These are phyloP conservation scores for Salicornia ramosissima DNA, from an alignment of 148 eudicot genomes.

Conservation along the genomic window DNA sequence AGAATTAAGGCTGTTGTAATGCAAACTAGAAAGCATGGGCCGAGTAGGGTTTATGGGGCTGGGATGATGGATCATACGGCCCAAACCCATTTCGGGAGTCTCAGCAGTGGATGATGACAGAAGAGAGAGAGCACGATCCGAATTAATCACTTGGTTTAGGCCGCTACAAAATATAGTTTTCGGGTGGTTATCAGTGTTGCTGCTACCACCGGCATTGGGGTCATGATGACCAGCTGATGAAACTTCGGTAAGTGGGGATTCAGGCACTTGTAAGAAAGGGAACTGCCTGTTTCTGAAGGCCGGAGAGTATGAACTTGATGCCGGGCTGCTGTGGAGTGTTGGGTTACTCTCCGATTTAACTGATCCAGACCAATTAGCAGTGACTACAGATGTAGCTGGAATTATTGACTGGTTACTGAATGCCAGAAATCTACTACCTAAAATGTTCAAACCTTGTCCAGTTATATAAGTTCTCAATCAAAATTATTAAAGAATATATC, in stretches of 20 bases:
- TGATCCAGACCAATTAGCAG: conserved; percentile 43
- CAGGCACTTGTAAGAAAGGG: conserved; percentile 41
- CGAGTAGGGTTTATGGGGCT: conserved; percentile 26
- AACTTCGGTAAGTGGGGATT: conserved; percentile 28
- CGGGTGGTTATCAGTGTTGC: conserved; percentile 16
- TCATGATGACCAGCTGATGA: conserved; percentile 39
- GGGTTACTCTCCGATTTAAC: conserved; percentile 39
- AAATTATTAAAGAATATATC: not conserved
- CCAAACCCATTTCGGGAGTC: conserved; percentile 40
- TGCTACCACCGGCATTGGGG: conserved; percentile 22
- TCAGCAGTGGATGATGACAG: conserved; percentile 82
- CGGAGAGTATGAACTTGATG: conserved; percentile 31
- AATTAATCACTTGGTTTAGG: conserved; percentile 39
- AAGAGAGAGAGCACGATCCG: conserved; percentile 98
- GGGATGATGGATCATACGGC: conserved; percentile 38
- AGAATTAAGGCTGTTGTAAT: conserved; percentile 27
- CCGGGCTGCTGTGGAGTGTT: conserved; percentile 23
- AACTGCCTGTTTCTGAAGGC: conserved; percentile 41
- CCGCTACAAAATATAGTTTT: conserved; percentile 30
- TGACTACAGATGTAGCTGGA: conserved; percentile 39
- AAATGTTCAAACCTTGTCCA: not conserved
- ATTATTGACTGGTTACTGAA: conserved; percentile 41
- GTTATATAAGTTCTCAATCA: not conserved
- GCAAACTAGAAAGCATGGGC: conserved; percentile 23
- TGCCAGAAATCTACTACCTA: conserved; percentile 52